Base-by-base conservation (phyloP, 805 yeast genomes). In the Jamesozyma rosinii region DNA sequence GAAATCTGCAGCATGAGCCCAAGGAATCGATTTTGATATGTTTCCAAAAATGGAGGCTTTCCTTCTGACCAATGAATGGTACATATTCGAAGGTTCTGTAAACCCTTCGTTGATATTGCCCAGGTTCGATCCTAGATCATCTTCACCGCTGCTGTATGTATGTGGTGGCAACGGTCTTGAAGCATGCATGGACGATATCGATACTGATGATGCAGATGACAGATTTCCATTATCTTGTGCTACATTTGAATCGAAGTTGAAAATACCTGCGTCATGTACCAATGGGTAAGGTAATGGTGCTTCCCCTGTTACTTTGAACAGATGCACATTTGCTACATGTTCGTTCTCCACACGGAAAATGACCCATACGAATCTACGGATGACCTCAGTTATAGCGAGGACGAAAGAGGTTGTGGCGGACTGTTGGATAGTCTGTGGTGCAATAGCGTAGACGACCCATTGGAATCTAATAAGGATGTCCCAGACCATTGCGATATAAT, bases 281-380 rank as follows among this genome's bases (percentile, higher is more conserved):
- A 48, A 37, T 2, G 78, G 75, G 49, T 87, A 90, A 0, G 98
- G 98, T 42, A 90, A 65, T 2, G 90, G 85, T 9, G 86, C 68
- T 47, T 90, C 96, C 45, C 94, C 77, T 9, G 94, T 81, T 0
- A 97, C 97, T 49, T 95, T 74, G 63, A 81, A 84, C 36, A 87
- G 66, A 43, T 78, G 79, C 10, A 88, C 95, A 58, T 90, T 90
- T 0, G 97, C 80, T 38, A 89, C 81, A 62, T 92, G 98, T 63
- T 92, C 97, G 63, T 92, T 92, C 54, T 92, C 98, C 74, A 92
- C 83, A 66, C 98, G 79, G 68, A 92, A 82, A 39, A 84, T 75
- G 6, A 87, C 71, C 98, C 98, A 92, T 13, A 90, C 67, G 52
- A 86, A 83, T 57, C 98, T 72, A 58, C 98, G 74, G 2, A 83